Conservation (phyloP, 805 yeast species). For the Debaryomyces maramus region DNA sequence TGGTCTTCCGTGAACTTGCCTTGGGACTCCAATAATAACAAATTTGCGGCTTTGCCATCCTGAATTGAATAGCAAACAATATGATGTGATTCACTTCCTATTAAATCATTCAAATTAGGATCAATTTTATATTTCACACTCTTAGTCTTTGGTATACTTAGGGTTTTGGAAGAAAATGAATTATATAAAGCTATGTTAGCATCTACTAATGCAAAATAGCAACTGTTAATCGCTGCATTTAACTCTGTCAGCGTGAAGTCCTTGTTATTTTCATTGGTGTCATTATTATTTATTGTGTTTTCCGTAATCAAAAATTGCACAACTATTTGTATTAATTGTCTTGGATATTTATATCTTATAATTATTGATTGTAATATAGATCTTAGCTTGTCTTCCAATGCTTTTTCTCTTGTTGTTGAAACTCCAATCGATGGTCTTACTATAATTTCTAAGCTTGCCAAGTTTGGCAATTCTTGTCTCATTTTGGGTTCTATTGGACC, state of each 20-base stretch:
- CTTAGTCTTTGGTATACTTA: constrained; percentile 23
- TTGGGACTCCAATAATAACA: constrained; percentile 69
- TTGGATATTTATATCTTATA: constrained; percentile 65
- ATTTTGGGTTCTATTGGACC: constrained; percentile 89
- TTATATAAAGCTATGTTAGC: constrained; percentile 69
- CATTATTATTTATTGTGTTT: constrained; percentile 11
- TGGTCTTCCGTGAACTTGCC: constrained; percentile 66
- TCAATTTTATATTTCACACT: constrained; percentile 25
- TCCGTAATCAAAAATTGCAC: constrained; percentile 41
- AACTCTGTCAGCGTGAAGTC: constrained; percentile 51
- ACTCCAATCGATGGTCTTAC: constrained; percentile 79
- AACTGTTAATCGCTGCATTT: constrained; percentile 69
- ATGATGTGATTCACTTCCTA: constrained; percentile 57
- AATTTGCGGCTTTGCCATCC: constrained; percentile 49
- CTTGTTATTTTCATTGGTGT: constrained; percentile 10
- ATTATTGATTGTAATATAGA: constrained; percentile 61
- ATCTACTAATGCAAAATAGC: constrained; percentile 73
- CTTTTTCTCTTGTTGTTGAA: constrained; percentile 71
- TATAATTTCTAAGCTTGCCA: constrained; percentile 72
- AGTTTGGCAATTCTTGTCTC: constrained; percentile 81
- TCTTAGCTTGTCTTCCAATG: constrained; percentile 69
- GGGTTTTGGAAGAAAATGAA: constrained; percentile 59
- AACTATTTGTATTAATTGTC: constrained; percentile 55
- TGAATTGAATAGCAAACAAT: constrained; percentile 59
- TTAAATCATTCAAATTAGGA: constrained; percentile 50